These are phyloP conservation scores for Pinus taeda DNA, from an alignment of 75 land plant genomes.

Conservation along the genomic window DNA sequence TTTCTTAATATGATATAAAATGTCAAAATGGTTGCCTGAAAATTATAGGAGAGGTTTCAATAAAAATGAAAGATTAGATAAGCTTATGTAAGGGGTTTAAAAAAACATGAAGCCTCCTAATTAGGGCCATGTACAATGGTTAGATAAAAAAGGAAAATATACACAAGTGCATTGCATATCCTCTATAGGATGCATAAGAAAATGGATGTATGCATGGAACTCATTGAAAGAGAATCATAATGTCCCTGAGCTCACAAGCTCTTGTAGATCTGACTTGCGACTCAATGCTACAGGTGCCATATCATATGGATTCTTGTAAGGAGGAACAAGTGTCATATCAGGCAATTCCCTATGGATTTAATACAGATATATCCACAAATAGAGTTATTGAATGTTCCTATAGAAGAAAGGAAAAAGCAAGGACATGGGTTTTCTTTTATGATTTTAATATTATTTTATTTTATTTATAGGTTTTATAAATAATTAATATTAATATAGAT, in stretches of 20 bases:
- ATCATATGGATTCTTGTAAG: background rate
- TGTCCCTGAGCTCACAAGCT: background rate
- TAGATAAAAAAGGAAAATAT: background rate
- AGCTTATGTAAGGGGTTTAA: background rate
- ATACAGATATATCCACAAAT: background rate
- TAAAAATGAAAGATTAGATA: background rate
- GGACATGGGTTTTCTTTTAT: too few relatives aligned
- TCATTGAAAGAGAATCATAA: background rate
- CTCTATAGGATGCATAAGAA: background rate
- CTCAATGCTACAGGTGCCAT: background rate
- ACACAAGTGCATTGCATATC: background rate
- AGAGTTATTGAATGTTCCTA: background rate
- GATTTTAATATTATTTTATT: too few relatives aligned
- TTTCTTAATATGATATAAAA: background rate
- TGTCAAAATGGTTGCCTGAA: background rate
- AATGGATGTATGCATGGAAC: background rate
- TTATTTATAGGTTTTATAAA: too few relatives aligned
- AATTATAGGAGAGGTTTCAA: background rate
- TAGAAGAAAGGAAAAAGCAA: background rate
- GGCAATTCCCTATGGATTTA: background rate
- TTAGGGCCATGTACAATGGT: background rate
- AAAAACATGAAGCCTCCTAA: background rate
- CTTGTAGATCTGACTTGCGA: background rate
- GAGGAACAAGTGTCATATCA: too few relatives aligned
- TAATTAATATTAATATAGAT: too few relatives aligned